Evolutionary conservation across 2,329 filamentous ascomycete genomes (phyloP), one percentile per base, ranked within the genome.

Genomic region (Aspergillus sp.): DNA sequence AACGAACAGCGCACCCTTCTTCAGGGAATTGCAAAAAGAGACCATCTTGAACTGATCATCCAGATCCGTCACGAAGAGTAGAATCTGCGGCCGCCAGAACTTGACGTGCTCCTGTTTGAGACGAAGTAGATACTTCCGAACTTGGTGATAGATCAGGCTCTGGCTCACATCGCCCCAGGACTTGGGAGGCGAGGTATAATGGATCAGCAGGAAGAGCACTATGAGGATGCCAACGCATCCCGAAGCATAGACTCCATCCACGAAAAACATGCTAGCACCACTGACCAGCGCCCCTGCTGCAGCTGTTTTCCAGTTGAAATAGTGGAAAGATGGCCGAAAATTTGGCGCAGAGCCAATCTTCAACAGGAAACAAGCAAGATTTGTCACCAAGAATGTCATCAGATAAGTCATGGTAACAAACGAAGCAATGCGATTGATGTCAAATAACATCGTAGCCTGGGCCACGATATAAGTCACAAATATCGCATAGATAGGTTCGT

Each of bases 321-420:
- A 93, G 65, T 90, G 88, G 71, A 96, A 96, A 0, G 88, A 90
- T 0, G 91, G 91, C 20, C 91, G 81, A 61, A 96, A 96, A 66
- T 96, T 96, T 3, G 91, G 91, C 0, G 91, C 91, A 1, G 91
- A 93, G 1, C 89, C 88, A 52, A 96, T 87, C 68, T 93, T 93
- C 50, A 96, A 79, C 1, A 95, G 76, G 63, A 96, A 95, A 61
- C 90, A 95, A 5, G 91, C 91, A 7, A 95, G 73, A 58, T 96
- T 95, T 71, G 89, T 94, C 38, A 93, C 88, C 47, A 95, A 82
- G 64, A 95, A 96, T 0, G 91, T 96, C 87, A 95, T 93, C 64
- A 94, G 83, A 66, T 94, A 95, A 14, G 89, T 88, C 88, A 95
- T 95, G 2, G 91, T 93, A 43, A 95, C 90, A 52, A 95, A 85